A percentile compares a stretch with the other conserved stretches of the same genome.
These are phyloP conservation scores for Dactylellina cionopaga DNA, from an alignment of 2,329 filamentous ascomycete species.

Conservation along the genomic window DNA sequence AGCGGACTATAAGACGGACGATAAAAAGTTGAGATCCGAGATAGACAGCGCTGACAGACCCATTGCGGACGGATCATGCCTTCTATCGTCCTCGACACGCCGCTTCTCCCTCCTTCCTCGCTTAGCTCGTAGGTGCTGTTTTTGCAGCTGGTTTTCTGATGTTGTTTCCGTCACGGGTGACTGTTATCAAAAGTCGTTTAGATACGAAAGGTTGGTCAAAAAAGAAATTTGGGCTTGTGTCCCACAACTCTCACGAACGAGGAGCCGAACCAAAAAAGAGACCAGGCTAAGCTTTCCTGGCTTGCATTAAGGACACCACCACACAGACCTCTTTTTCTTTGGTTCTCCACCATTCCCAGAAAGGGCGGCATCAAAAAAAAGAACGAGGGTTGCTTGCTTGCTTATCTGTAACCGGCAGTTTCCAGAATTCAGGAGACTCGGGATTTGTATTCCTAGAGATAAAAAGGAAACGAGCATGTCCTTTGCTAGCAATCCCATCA, in stretches of 20 bases:
- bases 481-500: not conserved
- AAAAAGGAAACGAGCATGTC: not conserved
- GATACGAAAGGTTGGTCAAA: slow-evolving; percentile 24
- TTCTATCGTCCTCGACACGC: slow-evolving; percentile 2
- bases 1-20: slow-evolving; percentile 3
- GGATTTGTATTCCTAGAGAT: not conserved
- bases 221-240: slow-evolving; percentile 36
- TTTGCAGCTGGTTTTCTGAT: not conserved
- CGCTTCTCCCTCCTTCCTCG: not conserved
- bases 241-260: slow-evolving; percentile 3
- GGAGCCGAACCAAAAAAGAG: not conserved
- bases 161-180: not conserved
- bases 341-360: too few relatives aligned
- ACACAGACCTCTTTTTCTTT: not conserved
- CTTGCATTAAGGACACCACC: not conserved
- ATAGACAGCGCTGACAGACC: slow-evolving; percentile 50
- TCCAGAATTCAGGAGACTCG: not conserved
- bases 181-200: not conserved
- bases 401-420: not conserved
- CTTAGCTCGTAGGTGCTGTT: not conserved
- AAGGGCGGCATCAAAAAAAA: not conserved
- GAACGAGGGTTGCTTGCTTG: not conserved
- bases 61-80: slow-evolving; percentile 53
- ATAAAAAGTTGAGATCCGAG: not conserved
- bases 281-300: slow-evolving; percentile 4